Evolutionary conservation across 352 stramenopile genomes (phyloP).

Genomic region (Globisporangium parvum): DNA sequence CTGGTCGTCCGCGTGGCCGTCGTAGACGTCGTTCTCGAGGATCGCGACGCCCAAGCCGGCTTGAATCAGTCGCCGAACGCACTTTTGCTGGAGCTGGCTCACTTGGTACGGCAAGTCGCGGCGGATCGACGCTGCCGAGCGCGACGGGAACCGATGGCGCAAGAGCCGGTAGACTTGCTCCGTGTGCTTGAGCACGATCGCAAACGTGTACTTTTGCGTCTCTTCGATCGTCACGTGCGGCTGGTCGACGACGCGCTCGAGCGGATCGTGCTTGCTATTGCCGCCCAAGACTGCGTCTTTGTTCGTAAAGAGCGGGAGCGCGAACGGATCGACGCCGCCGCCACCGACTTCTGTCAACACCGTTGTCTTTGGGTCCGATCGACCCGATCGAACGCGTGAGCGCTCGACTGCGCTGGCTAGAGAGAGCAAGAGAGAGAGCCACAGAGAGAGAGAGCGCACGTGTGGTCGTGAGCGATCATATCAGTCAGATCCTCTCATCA

Average conservation of each 20-base stretch:
- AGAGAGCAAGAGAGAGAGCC: background rate
- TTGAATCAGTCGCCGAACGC: constrained; percentile 72
- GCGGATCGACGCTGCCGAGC: constrained; percentile 57
- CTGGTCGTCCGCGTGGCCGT: constrained; percentile 24
- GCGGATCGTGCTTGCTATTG: constrained; percentile 16
- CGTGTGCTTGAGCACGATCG: constrained; percentile 79
- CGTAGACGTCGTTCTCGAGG: constrained; percentile 69
- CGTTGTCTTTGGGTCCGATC: constrained; percentile 27
- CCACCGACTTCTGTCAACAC: constrained; percentile 60
- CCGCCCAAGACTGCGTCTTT: constrained; percentile 4
- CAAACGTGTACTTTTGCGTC: constrained; percentile 87
- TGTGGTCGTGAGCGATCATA: background rate
- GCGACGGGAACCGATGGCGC: constrained; percentile 60
- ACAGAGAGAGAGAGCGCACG: background rate
- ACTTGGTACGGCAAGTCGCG: constrained; percentile 68
- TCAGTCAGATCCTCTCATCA: background rate
- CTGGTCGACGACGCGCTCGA: constrained; percentile 28
- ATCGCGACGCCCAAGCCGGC: constrained; percentile 64
- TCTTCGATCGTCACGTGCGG: constrained; percentile 81
- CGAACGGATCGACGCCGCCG: constrained; percentile 31
- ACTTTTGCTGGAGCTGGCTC: constrained; percentile 74
- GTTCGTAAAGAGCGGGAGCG: constrained; percentile 27
- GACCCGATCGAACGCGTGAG: constrained; percentile 17
- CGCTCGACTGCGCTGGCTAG: constrained; percentile 7
- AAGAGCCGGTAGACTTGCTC: constrained; percentile 70